These are phyloP conservation scores for Calonectria montana DNA, from an alignment of 2,329 filamentous ascomycete species.

Conservation along the genomic window DNA sequence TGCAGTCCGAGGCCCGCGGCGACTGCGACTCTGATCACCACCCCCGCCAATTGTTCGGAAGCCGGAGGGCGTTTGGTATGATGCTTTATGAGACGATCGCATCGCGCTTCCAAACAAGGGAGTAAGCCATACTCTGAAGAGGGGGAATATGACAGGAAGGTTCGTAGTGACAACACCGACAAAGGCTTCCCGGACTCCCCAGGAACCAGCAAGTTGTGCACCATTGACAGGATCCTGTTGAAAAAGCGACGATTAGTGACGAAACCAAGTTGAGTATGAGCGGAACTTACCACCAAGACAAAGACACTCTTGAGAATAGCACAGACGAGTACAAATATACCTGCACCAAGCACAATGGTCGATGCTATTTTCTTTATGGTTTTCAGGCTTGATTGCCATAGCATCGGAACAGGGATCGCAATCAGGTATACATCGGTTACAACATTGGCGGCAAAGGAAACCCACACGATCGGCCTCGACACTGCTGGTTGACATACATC, in stretches of 20 bases:
- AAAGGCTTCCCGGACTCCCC: slow-evolving; percentile 55
- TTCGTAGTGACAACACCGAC: slow-evolving; percentile 55
- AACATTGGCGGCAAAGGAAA: slow-evolving; percentile 62
- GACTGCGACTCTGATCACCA: slow-evolving; percentile 42
- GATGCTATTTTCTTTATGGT: slow-evolving; percentile 51
- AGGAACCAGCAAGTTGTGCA: slow-evolving; percentile 51
- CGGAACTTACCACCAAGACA: slow-evolving; percentile 48
- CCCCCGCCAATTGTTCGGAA: slow-evolving; percentile 55
- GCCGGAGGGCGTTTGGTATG: slow-evolving; percentile 51
- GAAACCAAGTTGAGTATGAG: not conserved
- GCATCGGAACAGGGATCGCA: slow-evolving; percentile 65
- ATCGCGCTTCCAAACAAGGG: slow-evolving; percentile 45
- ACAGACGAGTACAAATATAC: slow-evolving; percentile 53
- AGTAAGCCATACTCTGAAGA: slow-evolving; percentile 53
- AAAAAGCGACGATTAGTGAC: not conserved
- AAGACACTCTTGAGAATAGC: slow-evolving; percentile 52
- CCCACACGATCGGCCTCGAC: slow-evolving; percentile 61
- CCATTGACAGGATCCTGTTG: slow-evolving; percentile 51
- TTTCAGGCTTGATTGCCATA: slow-evolving; percentile 49
- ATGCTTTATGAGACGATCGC: slow-evolving; percentile 49
- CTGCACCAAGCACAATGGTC: slow-evolving; percentile 51
- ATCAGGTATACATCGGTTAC: slow-evolving; percentile 68
- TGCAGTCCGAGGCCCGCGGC: slow-evolving; percentile 45
- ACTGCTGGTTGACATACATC: slow-evolving; percentile 61
- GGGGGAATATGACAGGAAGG: slow-evolving; percentile 55